A percentile compares a stretch with the other conserved stretches of the same genome.
Conservation (phyloP, 768 basidiomycete species). For the Naganishia friedmannii region DNA sequence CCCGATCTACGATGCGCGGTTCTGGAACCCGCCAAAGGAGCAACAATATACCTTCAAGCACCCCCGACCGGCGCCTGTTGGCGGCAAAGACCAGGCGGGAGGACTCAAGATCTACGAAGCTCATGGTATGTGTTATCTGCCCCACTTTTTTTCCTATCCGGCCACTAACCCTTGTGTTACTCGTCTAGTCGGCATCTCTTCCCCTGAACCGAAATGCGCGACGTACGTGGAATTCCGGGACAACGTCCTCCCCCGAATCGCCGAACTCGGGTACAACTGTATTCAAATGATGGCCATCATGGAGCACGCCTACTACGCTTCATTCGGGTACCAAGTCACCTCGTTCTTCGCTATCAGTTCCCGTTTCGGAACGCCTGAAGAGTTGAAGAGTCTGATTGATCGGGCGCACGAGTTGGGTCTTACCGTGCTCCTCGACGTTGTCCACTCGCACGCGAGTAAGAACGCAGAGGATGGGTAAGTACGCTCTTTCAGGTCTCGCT, state of each 20-base stretch:
- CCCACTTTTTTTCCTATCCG: neutral
- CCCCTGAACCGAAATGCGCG: conserved; percentile 78
- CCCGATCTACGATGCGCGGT: conserved; percentile 90
- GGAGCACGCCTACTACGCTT: conserved; percentile 98
- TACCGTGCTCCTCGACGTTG: conserved; percentile 89
- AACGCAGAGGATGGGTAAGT: conserved; percentile 83
- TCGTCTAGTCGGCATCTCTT: conserved; percentile 78
- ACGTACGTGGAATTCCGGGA: conserved; percentile 93
- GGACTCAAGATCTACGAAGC: conserved; percentile 83
- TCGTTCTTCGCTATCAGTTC: conserved; percentile 96
- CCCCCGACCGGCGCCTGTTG: conserved; percentile 58
- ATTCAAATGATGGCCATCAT: conserved; percentile 99
- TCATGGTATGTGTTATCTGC: conserved; percentile 57
- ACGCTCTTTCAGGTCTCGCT: no score
- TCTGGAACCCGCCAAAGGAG: conserved; percentile 86
- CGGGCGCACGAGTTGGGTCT: conserved; percentile 90
- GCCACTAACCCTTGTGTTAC: neutral
- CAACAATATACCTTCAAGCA: conserved; percentile 80
- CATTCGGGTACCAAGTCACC: conserved; percentile 97
- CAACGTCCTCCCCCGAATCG: conserved; percentile 80
- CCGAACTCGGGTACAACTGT: conserved; percentile 86
- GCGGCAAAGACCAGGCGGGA: conserved; percentile 58
- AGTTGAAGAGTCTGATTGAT: conserved; percentile 90
- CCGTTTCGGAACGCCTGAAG: conserved; percentile 89
- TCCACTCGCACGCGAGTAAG: conserved; percentile 97